Base-by-base conservation (phyloP, 306 rosid genomes). In the Boehmeria nivea region DNA sequence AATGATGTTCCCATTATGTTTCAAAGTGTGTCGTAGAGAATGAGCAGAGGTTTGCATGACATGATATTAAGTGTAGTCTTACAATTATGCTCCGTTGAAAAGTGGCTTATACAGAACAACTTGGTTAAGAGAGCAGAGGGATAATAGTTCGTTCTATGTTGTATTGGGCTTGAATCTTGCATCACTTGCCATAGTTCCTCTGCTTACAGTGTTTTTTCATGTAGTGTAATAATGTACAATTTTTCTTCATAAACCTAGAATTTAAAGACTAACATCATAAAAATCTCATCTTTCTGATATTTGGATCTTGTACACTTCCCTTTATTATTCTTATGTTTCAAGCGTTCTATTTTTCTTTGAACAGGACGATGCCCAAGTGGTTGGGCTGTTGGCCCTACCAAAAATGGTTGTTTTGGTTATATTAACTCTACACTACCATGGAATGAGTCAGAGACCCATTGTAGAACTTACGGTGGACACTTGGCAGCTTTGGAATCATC, bases 361-460 rank as follows among this genome's bases (percentile, higher is more conserved):
- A 61, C 84, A 84, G 98, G 62, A 57, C 64, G 65, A 42, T 91
- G 96, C 75, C 96, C 93, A 22, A 28, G 13, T 58, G 84, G 79
- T 70, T 91, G 96, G 96, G 67, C 67, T 42, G 53, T 65, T 48
- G 76, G 76, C 61, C 84, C 84, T 13, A 54, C 74, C 61, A 71
- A 77, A 64, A 75, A 67, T 57, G 87, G 71, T 60, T 91, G 98
- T 73, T 84, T 74, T 69, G 72, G 70, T 60, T 81, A 72, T 48
- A 69, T 68, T 33, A 69, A 53, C 57, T 70, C 59, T 40, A 65
- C 64, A 23, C 75, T 66, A 67, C 68, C 85, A 37, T 91, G 98
- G 98, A 87, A 84, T 51, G 89, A 84, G 46, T 91, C 98, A 48
- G 95, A 91, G 78, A 66, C 31, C 47, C 64, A 63, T 39, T 91